phyloP scores from a whole-genome alignment of 306 rosid species.

The Prunus salicina region DNA sequence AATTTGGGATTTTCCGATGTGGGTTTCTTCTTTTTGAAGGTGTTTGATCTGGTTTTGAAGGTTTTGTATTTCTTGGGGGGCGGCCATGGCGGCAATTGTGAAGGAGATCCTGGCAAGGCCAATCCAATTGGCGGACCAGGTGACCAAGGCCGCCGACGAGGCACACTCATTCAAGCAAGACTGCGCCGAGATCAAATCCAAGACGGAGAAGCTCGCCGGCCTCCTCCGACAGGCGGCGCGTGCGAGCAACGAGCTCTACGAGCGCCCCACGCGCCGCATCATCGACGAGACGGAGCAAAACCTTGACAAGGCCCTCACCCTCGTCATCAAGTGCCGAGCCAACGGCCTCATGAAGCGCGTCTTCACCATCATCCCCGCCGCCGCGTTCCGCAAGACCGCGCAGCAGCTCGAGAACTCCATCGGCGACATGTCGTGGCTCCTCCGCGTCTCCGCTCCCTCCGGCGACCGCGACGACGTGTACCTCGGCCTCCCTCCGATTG shows the following conservation, averaged over 20 bases:
- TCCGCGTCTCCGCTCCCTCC: constrained; percentile 62
- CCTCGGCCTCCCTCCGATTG: constrained; percentile 77
- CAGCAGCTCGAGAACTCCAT: constrained; percentile 64
- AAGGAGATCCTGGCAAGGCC: constrained; percentile 87
- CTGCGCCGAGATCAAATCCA: constrained; percentile 61
- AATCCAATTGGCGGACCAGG: constrained; percentile 76
- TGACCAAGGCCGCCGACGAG: constrained; percentile 52
- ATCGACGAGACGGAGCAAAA: constrained; percentile 73
- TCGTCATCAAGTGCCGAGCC: constrained; percentile 62
- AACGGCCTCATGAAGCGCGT: constrained; percentile 51
- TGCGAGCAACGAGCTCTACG: constrained; percentile 69
- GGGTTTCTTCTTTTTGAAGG: background rate
- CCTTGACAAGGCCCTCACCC: constrained; percentile 59
- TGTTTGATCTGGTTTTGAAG: background rate
- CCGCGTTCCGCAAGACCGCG: constrained; percentile 52
- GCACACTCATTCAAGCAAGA: constrained; percentile 58
- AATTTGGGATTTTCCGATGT: background rate
- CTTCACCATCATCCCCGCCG: constrained; percentile 69
- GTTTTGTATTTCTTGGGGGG: background rate
- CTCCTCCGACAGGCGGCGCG: constrained; percentile 79
- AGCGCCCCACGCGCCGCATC: constrained; percentile 73
- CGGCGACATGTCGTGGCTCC: constrained; percentile 81
- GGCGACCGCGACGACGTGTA: constrained; percentile 65
- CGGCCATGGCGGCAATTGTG: constrained; percentile 61
- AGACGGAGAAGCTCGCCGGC: constrained; percentile 66